Conservation (phyloP, 129 eudicot genomes). For the Escallonia herrerae region DNA sequence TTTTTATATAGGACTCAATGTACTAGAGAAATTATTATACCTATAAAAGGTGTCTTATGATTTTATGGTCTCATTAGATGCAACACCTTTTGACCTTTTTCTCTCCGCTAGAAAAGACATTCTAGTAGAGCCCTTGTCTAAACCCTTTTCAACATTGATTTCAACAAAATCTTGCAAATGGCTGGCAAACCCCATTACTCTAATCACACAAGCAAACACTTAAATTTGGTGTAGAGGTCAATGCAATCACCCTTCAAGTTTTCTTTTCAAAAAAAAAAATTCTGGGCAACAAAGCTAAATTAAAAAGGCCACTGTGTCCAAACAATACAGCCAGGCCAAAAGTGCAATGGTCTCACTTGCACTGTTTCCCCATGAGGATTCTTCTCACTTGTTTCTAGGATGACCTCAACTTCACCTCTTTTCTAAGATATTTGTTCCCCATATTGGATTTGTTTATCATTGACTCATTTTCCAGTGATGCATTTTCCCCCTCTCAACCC, state of each 20-base stretch:
- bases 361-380: slow-evolving; percentile 17
- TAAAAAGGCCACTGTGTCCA: slow-evolving; percentile 13
- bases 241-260: slow-evolving; percentile 31
- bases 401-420: slow-evolving; percentile 18
- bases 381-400: slow-evolving; percentile 22
- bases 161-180: slow-evolving; percentile 10
- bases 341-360: slow-evolving; percentile 14
- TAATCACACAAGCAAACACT: slow-evolving; percentile 22
- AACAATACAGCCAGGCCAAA: slow-evolving; percentile 10
- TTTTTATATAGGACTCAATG: background rate
- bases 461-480: slow-evolving; percentile 12
- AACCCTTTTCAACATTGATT: slow-evolving; percentile 14
- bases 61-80: slow-evolving; percentile 31
- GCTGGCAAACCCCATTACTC: slow-evolving; percentile 35
- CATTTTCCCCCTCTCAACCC: background rate
- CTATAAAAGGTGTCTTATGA: too few species aligned
- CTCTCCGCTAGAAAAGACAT: slow-evolving; percentile 40
- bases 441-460: slow-evolving; percentile 19
- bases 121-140: slow-evolving; percentile 29
- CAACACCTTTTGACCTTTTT: slow-evolving; percentile 53
- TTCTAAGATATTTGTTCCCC: slow-evolving; percentile 39
- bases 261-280: background rate
- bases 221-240: slow-evolving; percentile 43
- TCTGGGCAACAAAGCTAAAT: background rate
- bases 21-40: too few species aligned